Evolutionary conservation across 164 flowering plant species (phyloP), one percentile per base, ranked within the genome.

Genomic region (Vitis labrusca): DNA sequence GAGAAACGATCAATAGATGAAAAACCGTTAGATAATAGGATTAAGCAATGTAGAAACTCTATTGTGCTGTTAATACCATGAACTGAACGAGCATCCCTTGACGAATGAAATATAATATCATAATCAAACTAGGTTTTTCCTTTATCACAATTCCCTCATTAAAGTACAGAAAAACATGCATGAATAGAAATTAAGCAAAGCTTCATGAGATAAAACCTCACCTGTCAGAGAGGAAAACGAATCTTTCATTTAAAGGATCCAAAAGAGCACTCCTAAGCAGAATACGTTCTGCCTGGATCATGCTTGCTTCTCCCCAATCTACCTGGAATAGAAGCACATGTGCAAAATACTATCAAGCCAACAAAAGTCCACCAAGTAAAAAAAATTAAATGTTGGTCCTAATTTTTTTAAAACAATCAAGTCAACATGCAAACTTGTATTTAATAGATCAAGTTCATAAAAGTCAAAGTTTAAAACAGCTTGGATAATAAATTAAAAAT

Each of bases 261-360:
- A 12, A 63, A n/a, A 93, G 84, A 61, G 99, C 98, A 84, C 88
- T 75, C 78, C 73, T 82, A 67, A 93, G 94, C 76, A 95, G 81
- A 69, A 93, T 73, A 63, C 92, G 93, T 79, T 95, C 98, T 10
- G 99, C 99, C 80, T 84, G 82, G 60, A 95, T 87, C 99, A 95
- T 95, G 80, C 82, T 93, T 70, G 97, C 89, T 77, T 79, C 93
- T 81, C 98, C 99, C 99, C 99, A 93, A 73, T 93, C 98, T 80
- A 95, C 97, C 99, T 95, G 92, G 71, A 75, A 73, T 29, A 62
- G 44, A 71, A 78, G 59, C 44, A 72, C 19, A 71, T 64, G 64
- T 50, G 58, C 47, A 61, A 58, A 63, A 47, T 66, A 68, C 19
- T n/a, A 48, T 60, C 16, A 61, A 51, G 29, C 14, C 37, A 9